Evolutionary conservation across 2,329 filamentous ascomycete species (phyloP).

Genomic region (Biscogniauxia mediterranea): DNA sequence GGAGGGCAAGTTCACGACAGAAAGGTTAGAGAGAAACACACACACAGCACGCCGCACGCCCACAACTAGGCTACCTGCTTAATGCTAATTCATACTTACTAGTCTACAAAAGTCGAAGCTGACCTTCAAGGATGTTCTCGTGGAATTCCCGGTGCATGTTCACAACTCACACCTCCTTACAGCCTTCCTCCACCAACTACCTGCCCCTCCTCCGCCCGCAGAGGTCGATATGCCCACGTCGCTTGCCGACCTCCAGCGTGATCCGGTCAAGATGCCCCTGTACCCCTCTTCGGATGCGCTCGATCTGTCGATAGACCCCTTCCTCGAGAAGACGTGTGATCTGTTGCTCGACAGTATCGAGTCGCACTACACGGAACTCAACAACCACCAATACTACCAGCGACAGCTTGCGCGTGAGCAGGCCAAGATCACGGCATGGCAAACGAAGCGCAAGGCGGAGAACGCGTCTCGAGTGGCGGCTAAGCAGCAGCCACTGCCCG

Average conservation of each 20-base stretch:
- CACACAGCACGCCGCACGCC: background rate
- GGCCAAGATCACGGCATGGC: constrained; percentile 94
- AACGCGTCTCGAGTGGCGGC: constrained; percentile 80
- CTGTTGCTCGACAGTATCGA: constrained; percentile 95
- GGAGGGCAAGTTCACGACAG: constrained; percentile 96
- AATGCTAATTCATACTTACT: constrained; percentile 25
- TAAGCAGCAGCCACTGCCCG: constrained; percentile 85
- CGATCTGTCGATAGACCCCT: constrained; percentile 92
- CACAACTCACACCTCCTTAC: constrained; percentile 98
- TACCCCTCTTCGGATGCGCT: constrained; percentile 87
- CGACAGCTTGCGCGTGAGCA: constrained; percentile 91
- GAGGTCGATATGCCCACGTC: constrained; percentile 76
- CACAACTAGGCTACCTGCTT: background rate
- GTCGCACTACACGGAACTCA: constrained; percentile 95
- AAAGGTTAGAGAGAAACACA: constrained; percentile 62
- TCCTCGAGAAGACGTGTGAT: constrained; percentile 97
- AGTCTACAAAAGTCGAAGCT: constrained; percentile 94
- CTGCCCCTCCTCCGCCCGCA: constrained; percentile 60
- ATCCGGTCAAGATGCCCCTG: constrained; percentile 63
- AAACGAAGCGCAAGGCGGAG: constrained; percentile 93
- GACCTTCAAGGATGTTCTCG: constrained; percentile 87
- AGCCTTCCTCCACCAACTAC: constrained; percentile 90
- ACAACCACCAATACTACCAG: constrained; percentile 98
- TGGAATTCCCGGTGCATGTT: constrained; percentile 83
- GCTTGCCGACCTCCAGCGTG: constrained; percentile 71